Evolutionary conservation across 768 basidiomycete species (phyloP), one percentile per base, ranked within the genome.

Genomic region (Podaxis sp.): DNA sequence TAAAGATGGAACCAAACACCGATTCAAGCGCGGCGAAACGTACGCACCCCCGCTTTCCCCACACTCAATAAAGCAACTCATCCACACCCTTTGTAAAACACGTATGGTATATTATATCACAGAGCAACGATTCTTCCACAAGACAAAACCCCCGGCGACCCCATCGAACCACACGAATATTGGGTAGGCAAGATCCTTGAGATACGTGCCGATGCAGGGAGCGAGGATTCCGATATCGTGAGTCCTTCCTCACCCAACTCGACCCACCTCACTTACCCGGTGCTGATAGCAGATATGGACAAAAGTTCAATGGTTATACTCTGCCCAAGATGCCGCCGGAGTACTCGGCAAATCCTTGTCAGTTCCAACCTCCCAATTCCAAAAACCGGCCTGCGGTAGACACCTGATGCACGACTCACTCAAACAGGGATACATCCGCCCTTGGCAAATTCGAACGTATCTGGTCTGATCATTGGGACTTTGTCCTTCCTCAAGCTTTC

Each of bases 291-390:
- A 87, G 80, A 85, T 87, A 0, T 87, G 83, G 83, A 77, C 74
- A 0, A 69, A 65, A 9, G 77, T 88, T 0, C 77, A 82, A 53
- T 88, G 86, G 86, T 86, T 73, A 53, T 88, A 83, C 70, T 76
- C 80, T 1, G 75, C 78, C 0, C 54, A 72, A n/a, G 86, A 88
- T 38, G 79, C 83, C 0, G 72, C 73, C 0, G 65, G 65, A 1
- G 72, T 78, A 0, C 67, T 82, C 1, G 43, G 43, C 33, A 80
- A 80, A 33, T 79, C 81, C 1, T 84, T 86, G 84, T 85, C 59
- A 60, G 82, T 74, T 4, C n/a, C 29, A 33, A 27, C 38, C 12
- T 33, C 54, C 43, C 46, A 11, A 22, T 29, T 12, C 2, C 8
- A 33, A 33, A 17, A 40, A 3, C 33, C 24, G 24, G 15, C 52